phyloP scores from a whole-genome alignment of 2,329 filamentous ascomycete genomes.

The Alternaria atra region DNA sequence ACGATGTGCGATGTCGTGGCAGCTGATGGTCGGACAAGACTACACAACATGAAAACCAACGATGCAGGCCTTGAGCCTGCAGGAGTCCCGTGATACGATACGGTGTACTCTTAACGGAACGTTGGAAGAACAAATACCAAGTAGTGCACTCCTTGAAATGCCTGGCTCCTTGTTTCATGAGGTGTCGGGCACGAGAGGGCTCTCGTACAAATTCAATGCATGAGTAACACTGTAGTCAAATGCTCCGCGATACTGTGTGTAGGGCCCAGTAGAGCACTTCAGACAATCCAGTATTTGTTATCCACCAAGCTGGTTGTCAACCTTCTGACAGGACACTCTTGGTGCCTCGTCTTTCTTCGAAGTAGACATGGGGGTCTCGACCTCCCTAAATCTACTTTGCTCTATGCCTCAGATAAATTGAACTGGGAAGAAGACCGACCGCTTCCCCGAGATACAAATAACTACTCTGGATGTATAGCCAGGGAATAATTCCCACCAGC shows the following conservation, averaged over 20 bases:
- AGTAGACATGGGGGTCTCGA: background rate
- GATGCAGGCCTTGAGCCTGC: slow-evolving; percentile 56
- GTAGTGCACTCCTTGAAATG: slow-evolving; percentile 1
- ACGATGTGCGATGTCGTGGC: background rate
- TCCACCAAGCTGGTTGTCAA: no score
- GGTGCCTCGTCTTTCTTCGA: background rate
- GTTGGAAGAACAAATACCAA: slow-evolving; percentile 53
- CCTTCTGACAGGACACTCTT: background rate
- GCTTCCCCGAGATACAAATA: background rate
- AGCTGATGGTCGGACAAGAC: background rate
- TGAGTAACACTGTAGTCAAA: background rate
- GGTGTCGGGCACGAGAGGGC: background rate
- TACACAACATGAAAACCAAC: slow-evolving; percentile 44
- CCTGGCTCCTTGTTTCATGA: background rate
- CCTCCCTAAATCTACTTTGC: background rate
- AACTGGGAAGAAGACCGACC: background rate
- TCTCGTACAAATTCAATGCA: background rate
- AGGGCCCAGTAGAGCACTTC: no score
- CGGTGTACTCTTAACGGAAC: slow-evolving; percentile 57
- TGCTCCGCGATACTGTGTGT: no score
- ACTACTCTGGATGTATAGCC: background rate
- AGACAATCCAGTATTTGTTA: no score
- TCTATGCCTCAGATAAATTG: background rate
- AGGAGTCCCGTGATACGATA: slow-evolving; percentile 49
- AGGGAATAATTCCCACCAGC: background rate